These are phyloP conservation scores for Pyrenophora graminea DNA, from an alignment of 2,329 filamentous ascomycete genomes.

Conservation along the genomic window DNA sequence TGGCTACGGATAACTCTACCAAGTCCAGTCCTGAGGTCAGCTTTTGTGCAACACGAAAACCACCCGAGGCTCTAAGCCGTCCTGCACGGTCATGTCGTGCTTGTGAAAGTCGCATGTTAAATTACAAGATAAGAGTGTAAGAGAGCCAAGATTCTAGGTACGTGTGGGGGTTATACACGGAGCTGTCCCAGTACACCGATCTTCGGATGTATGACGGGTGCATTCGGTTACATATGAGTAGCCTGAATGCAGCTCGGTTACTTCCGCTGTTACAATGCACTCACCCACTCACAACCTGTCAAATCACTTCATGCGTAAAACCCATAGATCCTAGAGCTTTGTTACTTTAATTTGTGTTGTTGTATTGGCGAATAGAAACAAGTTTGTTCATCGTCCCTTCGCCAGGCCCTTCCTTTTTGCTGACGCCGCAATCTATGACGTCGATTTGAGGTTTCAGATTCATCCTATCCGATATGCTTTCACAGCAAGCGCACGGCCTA, in stretches of 20 bases:
- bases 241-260: constrained; percentile 18
- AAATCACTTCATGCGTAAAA: background rate
- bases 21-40: too few species aligned
- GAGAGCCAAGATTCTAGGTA: background rate
- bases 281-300: background rate
- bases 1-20: too few species aligned
- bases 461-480: constrained; percentile 17
- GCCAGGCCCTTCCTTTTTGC: background rate
- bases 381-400: background rate
- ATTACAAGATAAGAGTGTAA: background rate
- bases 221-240: constrained; percentile 22
- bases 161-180: background rate
- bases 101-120: too few species aligned
- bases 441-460: constrained; percentile 4
- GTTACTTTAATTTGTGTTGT: background rate
- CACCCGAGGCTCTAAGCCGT: background rate
- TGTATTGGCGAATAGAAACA: background rate
- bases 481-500: constrained; percentile 17
- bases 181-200: constrained; percentile 1
- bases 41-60: background rate
- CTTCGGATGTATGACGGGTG: constrained; percentile 12
- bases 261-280: constrained; percentile 2
- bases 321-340: background rate
- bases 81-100: background rate
- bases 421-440: constrained; percentile 11